Conservation (phyloP, 352 stramenopile species). For the Phytophthora capsici region DNA sequence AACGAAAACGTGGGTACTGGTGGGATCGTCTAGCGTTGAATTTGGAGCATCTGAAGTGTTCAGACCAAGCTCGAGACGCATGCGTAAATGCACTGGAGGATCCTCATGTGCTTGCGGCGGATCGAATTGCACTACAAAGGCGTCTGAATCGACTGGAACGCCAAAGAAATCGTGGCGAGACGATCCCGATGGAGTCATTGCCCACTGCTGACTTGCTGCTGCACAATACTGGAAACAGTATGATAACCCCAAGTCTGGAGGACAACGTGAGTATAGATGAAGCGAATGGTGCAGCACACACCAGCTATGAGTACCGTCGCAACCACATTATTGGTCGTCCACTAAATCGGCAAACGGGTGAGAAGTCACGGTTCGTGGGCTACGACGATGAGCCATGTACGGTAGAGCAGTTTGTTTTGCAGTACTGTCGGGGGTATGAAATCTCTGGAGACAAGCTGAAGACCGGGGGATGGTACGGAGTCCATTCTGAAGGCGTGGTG, state of each 20-base stretch:
- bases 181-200: slow-evolving; percentile 12
- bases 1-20: slow-evolving; percentile 74
- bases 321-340: slow-evolving; percentile 71
- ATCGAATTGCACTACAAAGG: slow-evolving; percentile 62
- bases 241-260: slow-evolving; percentile 8
- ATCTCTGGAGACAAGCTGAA: not conserved
- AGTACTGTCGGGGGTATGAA: slow-evolving; percentile 66
- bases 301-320: slow-evolving; percentile 47
- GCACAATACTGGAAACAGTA: slow-evolving; percentile 28
- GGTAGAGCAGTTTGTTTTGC: slow-evolving; percentile 86
- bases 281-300: slow-evolving; percentile 6
- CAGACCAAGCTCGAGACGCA: slow-evolving; percentile 49
- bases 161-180: slow-evolving; percentile 20
- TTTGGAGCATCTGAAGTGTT: slow-evolving; percentile 73
- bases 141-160: slow-evolving; percentile 56
- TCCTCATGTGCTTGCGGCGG: slow-evolving; percentile 55
- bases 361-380: slow-evolving; percentile 88
- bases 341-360: slow-evolving; percentile 73
- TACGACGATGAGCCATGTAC: slow-evolving; percentile 87
- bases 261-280: slow-evolving; percentile 19
- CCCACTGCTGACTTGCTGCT: slow-evolving; percentile 22
- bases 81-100: slow-evolving; percentile 68
- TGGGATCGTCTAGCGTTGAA: slow-evolving; percentile 81
- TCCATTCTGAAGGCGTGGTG: slow-evolving; percentile 84
- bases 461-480: slow-evolving; percentile 76